phyloP scores from a whole-genome alignment of 2,329 filamentous ascomycete species.

The Ophiostoma montium region DNA sequence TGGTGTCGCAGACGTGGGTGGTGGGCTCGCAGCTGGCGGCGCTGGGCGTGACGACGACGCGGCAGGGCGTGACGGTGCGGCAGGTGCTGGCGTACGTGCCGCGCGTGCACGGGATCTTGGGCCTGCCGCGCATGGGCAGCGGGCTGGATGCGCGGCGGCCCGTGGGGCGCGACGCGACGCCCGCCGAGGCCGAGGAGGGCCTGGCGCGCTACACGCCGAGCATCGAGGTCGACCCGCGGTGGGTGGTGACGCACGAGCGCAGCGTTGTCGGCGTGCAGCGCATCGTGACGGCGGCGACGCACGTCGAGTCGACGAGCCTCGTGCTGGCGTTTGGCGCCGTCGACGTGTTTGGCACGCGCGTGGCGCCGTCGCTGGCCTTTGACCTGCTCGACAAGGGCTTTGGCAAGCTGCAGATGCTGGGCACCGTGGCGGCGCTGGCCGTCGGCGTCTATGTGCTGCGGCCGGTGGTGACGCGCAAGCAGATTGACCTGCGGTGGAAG shows the following conservation, averaged over 20 bases:
- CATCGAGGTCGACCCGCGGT: conserved; percentile 72
- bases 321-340: conserved; percentile 69
- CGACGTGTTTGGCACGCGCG: conserved; percentile 76
- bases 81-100: conserved; percentile 70
- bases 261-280: conserved; percentile 43
- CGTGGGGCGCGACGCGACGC: conserved; percentile 67
- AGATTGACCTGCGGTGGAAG: conserved; percentile 52
- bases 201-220: conserved; percentile 60
- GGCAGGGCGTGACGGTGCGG: conserved; percentile 78
- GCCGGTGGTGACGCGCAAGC: conserved; percentile 64
- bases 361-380: conserved; percentile 79
- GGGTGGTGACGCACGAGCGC: conserved; percentile 44
- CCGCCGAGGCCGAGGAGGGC: conserved; percentile 71
- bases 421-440: conserved; percentile 68
- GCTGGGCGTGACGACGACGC: conserved; percentile 74
- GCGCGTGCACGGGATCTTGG: conserved; percentile 57
- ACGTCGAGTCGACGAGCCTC: conserved; percentile 83
- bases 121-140: conserved; percentile 51
- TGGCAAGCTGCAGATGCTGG: conserved; percentile 72
- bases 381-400: conserved; percentile 90
- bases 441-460: conserved; percentile 64
- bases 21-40: conserved; percentile 65
- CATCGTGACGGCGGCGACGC: conserved; percentile 61
- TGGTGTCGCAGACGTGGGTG: conserved; percentile 67
- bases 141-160: conserved; percentile 78